Percentiles rank a stretch among this genome's conserved stretches.
Conservation (phyloP, 306 rosid species). For the Gynostemma pentaphyllum region DNA sequence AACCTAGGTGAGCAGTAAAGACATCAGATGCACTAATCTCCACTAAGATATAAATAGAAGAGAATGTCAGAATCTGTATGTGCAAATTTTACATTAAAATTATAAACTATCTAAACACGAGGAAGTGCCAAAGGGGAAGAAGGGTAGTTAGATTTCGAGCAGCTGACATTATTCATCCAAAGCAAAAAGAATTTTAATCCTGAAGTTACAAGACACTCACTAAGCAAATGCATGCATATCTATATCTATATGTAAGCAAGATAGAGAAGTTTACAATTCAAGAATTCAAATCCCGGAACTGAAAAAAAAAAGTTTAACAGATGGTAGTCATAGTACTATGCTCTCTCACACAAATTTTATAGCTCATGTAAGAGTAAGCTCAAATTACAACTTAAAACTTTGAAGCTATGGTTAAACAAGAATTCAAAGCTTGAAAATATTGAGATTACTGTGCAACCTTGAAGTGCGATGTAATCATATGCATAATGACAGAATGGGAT, state of each 20-base stretch:
- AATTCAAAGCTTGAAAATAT: no score
- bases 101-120: background rate
- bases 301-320: no score
- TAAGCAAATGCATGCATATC: background rate
- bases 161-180: background rate
- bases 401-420: no score
- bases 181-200: background rate
- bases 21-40: constrained; percentile 13
- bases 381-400: no score
- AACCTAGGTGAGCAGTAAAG: constrained; percentile 39
- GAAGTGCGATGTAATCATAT: no score
- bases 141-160: background rate
- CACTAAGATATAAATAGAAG: constrained; percentile 1
- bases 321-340: no score
- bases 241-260: background rate
- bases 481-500: no score
- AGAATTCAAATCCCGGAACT: no score
- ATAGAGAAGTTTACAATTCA: no score
- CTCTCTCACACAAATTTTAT: no score
- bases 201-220: background rate
- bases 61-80: constrained; percentile 11
- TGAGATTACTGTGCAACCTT: no score
- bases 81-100: background rate
- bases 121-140: background rate
- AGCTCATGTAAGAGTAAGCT: no score